Percentiles rank a stretch among this genome's conserved stretches.
phyloP scores from a whole-genome alignment of 352 stramenopile species.

The Globisporangium nodosum region DNA sequence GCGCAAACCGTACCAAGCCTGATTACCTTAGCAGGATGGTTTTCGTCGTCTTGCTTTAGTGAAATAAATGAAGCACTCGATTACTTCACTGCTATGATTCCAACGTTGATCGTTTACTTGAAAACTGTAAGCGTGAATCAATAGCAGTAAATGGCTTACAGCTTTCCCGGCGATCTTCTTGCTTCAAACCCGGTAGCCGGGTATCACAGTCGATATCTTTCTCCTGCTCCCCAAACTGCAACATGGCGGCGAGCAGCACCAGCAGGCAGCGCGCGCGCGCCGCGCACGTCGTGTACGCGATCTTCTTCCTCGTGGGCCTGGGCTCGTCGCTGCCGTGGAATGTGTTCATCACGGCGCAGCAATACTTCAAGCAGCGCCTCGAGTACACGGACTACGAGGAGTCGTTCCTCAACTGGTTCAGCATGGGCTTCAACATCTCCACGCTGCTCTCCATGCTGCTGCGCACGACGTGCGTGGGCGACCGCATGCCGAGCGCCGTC shows the following conservation, averaged over 20 bases:
- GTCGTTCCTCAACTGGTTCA: conserved; percentile 86
- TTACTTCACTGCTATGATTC: too few species aligned
- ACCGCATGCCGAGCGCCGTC: conserved; percentile 54
- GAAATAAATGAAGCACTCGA: too few species aligned
- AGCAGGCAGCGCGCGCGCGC: conserved; percentile 17
- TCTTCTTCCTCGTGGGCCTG: conserved; percentile 79
- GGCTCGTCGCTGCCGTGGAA: conserved; percentile 80
- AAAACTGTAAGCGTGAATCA: too few species aligned
- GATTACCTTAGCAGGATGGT: not conserved
- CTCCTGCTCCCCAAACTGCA: not conserved
- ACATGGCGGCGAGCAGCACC: not conserved
- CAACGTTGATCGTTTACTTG: too few species aligned
- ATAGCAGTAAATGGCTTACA: too few species aligned
- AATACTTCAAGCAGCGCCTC: conserved; percentile 71
- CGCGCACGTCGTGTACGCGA: conserved; percentile 44
- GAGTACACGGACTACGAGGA: conserved; percentile 57
- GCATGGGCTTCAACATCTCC: conserved; percentile 77
- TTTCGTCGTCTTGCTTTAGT: not conserved
- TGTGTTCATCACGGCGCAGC: conserved; percentile 81
- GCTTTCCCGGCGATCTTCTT: too few species aligned
- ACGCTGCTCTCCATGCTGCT: conserved; percentile 73
- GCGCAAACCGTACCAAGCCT: not conserved
- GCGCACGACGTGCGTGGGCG: conserved; percentile 49
- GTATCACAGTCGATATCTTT: too few species aligned
- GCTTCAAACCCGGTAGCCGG: not conserved